A percentile compares a stretch with the other conserved stretches of the same genome.
phyloP scores from a whole-genome alignment of 1,284 basidiomycete genomes.

The Puccinia coronata region DNA sequence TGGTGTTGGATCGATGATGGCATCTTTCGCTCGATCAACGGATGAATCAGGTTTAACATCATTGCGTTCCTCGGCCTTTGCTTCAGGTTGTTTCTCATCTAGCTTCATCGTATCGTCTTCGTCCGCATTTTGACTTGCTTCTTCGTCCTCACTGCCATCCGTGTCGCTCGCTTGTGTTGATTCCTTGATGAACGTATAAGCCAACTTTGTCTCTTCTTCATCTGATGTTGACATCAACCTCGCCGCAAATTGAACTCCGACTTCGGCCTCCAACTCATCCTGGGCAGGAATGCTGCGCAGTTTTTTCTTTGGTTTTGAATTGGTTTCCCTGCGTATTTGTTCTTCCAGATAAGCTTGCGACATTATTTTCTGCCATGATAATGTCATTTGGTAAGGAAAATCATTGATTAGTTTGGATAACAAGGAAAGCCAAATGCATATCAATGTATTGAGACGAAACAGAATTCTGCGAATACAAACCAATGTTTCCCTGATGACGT shows the following conservation, averaged over 20 bases:
- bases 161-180: background rate
- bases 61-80: background rate
- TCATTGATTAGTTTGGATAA: background rate
- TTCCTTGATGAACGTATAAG: conserved; percentile 43
- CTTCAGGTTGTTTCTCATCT: conserved; percentile 12
- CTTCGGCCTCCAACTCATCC: conserved; percentile 45
- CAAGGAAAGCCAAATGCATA: background rate
- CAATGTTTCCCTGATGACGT: conserved; percentile 43
- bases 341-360: conserved; percentile 21
- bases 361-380: conserved; percentile 28
- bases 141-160: conserved; percentile 39
- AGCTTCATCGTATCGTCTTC: conserved; percentile 22
- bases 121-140: background rate
- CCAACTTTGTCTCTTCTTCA: conserved; percentile 37
- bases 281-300: conserved; percentile 33
- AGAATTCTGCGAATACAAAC: conserved; percentile 10
- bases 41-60: background rate
- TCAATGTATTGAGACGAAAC: background rate
- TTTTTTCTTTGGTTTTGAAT: conserved; percentile 12
- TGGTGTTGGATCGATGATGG: background rate
- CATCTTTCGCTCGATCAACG: background rate
- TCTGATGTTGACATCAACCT: conserved; percentile 44
- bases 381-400: background rate
- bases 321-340: background rate
- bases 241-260: conserved; percentile 42